These are phyloP conservation scores for Kwoniella sp. DNA, from an alignment of 768 basidiomycete species.

Conservation along the genomic window DNA sequence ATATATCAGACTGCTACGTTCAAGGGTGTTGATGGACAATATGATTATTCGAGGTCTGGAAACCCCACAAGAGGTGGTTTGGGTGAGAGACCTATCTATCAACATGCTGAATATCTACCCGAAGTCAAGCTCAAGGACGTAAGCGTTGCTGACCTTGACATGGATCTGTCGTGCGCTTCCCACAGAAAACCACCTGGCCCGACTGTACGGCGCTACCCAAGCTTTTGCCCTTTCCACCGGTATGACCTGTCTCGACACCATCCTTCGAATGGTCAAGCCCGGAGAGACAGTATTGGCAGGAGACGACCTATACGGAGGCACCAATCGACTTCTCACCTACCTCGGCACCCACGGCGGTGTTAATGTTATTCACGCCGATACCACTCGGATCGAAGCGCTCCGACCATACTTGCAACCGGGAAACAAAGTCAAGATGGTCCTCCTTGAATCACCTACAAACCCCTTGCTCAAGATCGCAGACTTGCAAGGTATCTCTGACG, in stretches of 20 bases:
- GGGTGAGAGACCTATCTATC: constrained; percentile 63
- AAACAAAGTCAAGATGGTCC: constrained; percentile 71
- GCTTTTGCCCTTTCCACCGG: constrained; percentile 93
- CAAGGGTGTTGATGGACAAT: constrained; percentile 81
- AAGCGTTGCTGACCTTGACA: neutral
- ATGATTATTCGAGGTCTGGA: constrained; percentile 92
- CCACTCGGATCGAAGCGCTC: constrained; percentile 61
- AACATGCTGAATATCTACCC: no score
- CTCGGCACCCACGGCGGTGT: constrained; percentile 84
- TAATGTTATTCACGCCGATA: constrained; percentile 89
- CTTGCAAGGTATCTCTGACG: constrained; percentile 74
- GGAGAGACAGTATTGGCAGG: constrained; percentile 95
- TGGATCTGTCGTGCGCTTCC: neutral
- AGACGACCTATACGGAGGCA: constrained; percentile 96
- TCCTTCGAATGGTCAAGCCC: constrained; percentile 88
- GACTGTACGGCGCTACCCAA: constrained; percentile 88
- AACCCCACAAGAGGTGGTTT: constrained; percentile 96
- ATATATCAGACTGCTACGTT: constrained; percentile 99
- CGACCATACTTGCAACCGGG: constrained; percentile 37
- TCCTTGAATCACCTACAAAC: constrained; percentile 96
- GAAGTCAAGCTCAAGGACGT: no score
- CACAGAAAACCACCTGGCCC: constrained; percentile 92
- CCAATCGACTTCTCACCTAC: constrained; percentile 90
- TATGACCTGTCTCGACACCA: constrained; percentile 96
- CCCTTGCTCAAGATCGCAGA: constrained; percentile 94